These are phyloP conservation scores for Silybum marianum DNA, from an alignment of 129 eudicot genomes.

Conservation along the genomic window DNA sequence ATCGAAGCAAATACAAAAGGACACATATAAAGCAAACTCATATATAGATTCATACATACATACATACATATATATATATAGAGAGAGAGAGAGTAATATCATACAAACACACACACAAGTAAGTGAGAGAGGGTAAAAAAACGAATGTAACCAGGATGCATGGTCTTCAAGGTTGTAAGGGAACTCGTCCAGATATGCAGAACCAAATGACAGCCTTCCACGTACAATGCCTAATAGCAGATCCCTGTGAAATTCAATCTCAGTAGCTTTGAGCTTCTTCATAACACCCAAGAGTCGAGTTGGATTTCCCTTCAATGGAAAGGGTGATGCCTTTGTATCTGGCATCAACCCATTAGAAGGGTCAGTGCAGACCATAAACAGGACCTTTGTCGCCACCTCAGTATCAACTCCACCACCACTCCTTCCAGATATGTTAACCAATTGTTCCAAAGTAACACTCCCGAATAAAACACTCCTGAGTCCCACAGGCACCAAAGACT, in stretches of 20 bases:
- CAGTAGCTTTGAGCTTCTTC: constrained; percentile 95
- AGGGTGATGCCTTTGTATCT: constrained; percentile 61
- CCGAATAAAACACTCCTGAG: constrained; percentile 95
- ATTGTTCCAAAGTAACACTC: constrained; percentile 86
- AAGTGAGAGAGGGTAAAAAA: not conserved
- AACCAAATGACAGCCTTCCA: constrained; percentile 75
- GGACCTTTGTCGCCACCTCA: constrained; percentile 61
- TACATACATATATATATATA: too few relatives aligned
- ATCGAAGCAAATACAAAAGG: not conserved
- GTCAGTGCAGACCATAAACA: constrained; percentile 72
- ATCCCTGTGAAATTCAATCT: constrained; percentile 59
- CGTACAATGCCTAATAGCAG: constrained; percentile 74
- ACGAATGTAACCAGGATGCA: constrained; percentile 72
- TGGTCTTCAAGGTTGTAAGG: constrained; percentile 87
- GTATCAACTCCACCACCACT: constrained; percentile 54
- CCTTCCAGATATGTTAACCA: constrained; percentile 70
- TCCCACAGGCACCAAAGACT: constrained; percentile 76
- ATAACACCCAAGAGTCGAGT: constrained; percentile 75
- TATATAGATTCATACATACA: constrained; percentile 1
- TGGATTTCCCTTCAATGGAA: constrained; percentile 71
- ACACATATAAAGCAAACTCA: not conserved
- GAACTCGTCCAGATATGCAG: constrained; percentile 81
- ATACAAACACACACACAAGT: too few relatives aligned
- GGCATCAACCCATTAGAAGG: constrained; percentile 98
- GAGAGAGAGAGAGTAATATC: not conserved